Percentiles rank a stretch among this genome's conserved stretches.
Evolutionary conservation across 2,329 filamentous ascomycete species (phyloP).

Genomic region (Blastomyces emzantsi): DNA sequence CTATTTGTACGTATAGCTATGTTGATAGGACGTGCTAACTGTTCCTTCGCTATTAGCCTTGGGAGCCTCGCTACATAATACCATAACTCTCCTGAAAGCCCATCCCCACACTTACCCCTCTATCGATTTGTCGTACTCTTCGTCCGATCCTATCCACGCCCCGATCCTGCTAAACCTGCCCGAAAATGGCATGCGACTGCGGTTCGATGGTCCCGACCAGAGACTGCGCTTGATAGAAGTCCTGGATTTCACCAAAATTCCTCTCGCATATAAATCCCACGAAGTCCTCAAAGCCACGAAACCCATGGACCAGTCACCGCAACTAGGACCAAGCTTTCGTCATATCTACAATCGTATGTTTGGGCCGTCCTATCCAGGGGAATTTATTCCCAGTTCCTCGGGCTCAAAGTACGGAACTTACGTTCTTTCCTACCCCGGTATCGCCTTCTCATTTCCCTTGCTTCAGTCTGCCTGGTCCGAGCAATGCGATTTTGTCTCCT

Average conservation of each 20-base stretch:
- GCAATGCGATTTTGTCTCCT: slow-evolving; percentile 68
- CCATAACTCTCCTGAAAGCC: slow-evolving; percentile 77
- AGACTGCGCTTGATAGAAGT: slow-evolving; percentile 85
- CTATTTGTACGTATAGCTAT: slow-evolving; percentile 19
- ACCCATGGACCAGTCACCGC: slow-evolving; percentile 23
- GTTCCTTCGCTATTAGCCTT: slow-evolving; percentile 50
- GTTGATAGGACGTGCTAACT: slow-evolving; percentile 3
- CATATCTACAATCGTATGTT: slow-evolving; percentile 92
- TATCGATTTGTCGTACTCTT: slow-evolving; percentile 73
- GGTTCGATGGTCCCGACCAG: slow-evolving; percentile 91
- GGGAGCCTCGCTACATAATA: slow-evolving; percentile 83
- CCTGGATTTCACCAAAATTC: slow-evolving; percentile 76
- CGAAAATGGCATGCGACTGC: slow-evolving; percentile 76
- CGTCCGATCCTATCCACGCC: slow-evolving; percentile 61
- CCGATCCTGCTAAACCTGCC: slow-evolving; percentile 70
- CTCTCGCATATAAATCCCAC: slow-evolving; percentile 70
- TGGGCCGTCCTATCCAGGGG: slow-evolving; percentile 86
- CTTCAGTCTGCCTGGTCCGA: slow-evolving; percentile 64
- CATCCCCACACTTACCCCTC: slow-evolving; percentile 74
- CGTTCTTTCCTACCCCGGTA: slow-evolving; percentile 85
- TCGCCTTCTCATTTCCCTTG: slow-evolving; percentile 86
- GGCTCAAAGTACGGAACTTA: slow-evolving; percentile 61
- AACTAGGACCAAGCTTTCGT: slow-evolving; percentile 62
- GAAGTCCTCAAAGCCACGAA: slow-evolving; percentile 59
- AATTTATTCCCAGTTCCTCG: slow-evolving; percentile 63